These are phyloP conservation scores for Hippophae tibetana DNA, from an alignment of 306 rosid genomes.

Conservation along the genomic window DNA sequence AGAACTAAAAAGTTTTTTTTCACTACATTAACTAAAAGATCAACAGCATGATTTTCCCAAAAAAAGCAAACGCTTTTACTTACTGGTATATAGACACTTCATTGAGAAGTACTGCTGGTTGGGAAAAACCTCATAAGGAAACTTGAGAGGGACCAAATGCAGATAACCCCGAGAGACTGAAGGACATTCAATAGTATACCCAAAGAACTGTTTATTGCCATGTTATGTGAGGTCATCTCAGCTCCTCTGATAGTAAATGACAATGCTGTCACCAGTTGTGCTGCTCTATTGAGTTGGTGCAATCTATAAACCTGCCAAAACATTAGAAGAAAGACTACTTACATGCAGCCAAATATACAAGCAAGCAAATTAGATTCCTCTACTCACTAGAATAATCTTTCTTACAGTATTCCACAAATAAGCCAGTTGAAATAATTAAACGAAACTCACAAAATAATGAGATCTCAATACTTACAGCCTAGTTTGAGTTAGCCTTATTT, in stretches of 20 bases:
- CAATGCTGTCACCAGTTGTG: slow-evolving; percentile 93
- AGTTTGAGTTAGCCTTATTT: no score
- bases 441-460: no score
- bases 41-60: no score
- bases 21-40: no score
- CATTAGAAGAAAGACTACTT: background rate
- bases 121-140: slow-evolving; percentile 73
- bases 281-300: slow-evolving; percentile 95
- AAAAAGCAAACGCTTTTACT: no score
- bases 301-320: slow-evolving; percentile 74
- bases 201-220: slow-evolving; percentile 86
- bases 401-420: no score
- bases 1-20: no score
- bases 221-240: slow-evolving; percentile 78
- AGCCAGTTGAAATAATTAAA: no score
- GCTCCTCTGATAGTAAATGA: slow-evolving; percentile 92
- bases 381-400: no score
- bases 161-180: slow-evolving; percentile 83
- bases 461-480: no score
- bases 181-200: slow-evolving; percentile 79
- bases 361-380: no score
- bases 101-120: slow-evolving; percentile 28
- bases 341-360: no score
- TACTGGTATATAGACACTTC: slow-evolving; percentile 1
- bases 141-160: slow-evolving; percentile 97